These are phyloP conservation scores for Debaryomyces maramus DNA, from an alignment of 805 yeast genomes.

Conservation along the genomic window DNA sequence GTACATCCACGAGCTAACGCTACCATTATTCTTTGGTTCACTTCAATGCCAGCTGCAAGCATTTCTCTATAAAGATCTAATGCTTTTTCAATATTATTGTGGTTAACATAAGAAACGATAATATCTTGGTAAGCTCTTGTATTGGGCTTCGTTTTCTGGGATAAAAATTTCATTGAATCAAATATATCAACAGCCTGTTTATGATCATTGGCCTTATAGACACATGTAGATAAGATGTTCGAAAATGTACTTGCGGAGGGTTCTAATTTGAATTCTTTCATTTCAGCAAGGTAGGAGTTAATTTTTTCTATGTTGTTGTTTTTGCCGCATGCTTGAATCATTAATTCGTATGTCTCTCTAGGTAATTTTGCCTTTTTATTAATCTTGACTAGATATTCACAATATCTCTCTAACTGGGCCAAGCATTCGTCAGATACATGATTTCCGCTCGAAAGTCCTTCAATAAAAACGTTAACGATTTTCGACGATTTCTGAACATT, in stretches of 20 bases:
- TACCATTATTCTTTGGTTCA: conserved; percentile 42
- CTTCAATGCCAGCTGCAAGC: conserved; percentile 28
- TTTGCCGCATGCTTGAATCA: conserved; percentile 49
- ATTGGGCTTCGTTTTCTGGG: conserved; percentile 66
- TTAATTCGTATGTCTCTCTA: conserved; percentile 41
- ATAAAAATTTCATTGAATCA: conserved; percentile 81
- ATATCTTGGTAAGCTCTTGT: conserved; percentile 67
- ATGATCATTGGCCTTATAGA: conserved; percentile 48
- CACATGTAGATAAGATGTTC: conserved; percentile 61
- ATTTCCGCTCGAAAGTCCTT: conserved; percentile 29
- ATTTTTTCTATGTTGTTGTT: conserved; percentile 36
- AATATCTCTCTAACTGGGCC: conserved; percentile 31
- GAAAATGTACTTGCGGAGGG: conserved; percentile 52
- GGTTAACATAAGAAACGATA: conserved; percentile 62
- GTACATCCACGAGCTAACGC: conserved; percentile 71
- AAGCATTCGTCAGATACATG: conserved; percentile 21
- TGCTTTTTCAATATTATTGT: conserved; percentile 68
- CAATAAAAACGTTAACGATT: conserved; percentile 39
- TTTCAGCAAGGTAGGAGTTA: conserved; percentile 35
- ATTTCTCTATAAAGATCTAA: conserved; percentile 76
- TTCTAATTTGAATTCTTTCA: conserved; percentile 36
- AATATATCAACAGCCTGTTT: conserved; percentile 71
- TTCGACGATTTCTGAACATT: conserved; percentile 27
- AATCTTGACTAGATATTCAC: conserved; percentile 21
- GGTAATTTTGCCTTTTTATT: conserved; percentile 28